Evolutionary conservation across 305 asterid species (phyloP), one percentile per base, ranked within the genome.

Genomic region (Fraxinus baroniana): DNA sequence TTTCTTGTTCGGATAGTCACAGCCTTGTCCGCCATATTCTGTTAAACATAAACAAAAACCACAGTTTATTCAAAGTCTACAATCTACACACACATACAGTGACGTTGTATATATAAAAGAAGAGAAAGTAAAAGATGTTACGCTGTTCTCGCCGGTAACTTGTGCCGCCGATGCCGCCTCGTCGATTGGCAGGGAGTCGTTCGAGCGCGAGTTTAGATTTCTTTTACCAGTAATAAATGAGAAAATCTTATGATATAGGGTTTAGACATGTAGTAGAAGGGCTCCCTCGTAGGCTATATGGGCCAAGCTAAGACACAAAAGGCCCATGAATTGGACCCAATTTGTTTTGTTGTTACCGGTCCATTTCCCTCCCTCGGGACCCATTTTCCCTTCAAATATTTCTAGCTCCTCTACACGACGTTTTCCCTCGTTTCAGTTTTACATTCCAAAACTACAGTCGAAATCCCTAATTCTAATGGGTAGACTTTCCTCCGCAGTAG

Each of bases 401-500:
- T 17, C 60, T 17, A 49, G 62, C 18, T 46, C 18, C 57, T 13
- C 57, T 3, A 0, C 18, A n/a, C 7, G 5, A 13, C 7, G 1
- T 49, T 52, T 0, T 17, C 7, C 0, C 6, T 15, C 60, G n/a
- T 49, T 17, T 22, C 20, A 49, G 62, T 4, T 49, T 15, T 49
- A 4, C 62, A 15, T 52, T 20, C 7, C 62, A 17, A 3, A 52
- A 17, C 18, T 15, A 49, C 62, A 17, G 22, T 52, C 17, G 22
- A 28, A 36, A 75, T 20, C 64, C 33, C 73, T 52, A 9, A 35
- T 5, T n/a, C 66, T 55, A 55, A 94, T 94, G 98, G 93, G 90
- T 10, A 84, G 95, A 83, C 78, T 86, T 3, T 85, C 97, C 32
- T 93, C 97, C 64, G 90, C 91, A 78, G 77, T 91, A 4, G 94